A percentile compares a stretch with the other conserved stretches of the same genome.
These are phyloP conservation scores for Heliamphora pulchella DNA, from an alignment of 179 eudicot species.

Conservation along the genomic window DNA sequence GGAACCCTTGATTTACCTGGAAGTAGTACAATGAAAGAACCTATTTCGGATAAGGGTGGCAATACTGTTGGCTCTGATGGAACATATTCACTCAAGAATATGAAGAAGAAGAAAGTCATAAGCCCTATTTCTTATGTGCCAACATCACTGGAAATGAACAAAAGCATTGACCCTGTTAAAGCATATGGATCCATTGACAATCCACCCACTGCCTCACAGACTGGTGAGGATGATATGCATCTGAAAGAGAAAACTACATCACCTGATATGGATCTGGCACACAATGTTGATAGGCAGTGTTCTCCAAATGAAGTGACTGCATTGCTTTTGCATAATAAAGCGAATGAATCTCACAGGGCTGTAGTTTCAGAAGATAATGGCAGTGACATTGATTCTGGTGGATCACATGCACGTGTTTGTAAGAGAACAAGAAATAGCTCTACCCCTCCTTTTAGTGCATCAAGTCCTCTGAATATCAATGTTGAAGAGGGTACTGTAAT, in stretches of 20 bases:
- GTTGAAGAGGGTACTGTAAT: slow-evolving; percentile 21
- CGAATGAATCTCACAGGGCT: slow-evolving; percentile 19
- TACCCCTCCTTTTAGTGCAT: slow-evolving; percentile 18
- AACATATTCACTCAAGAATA: slow-evolving; percentile 22
- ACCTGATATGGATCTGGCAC: slow-evolving; percentile 10
- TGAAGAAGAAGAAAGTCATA: slow-evolving; percentile 42
- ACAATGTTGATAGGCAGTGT: slow-evolving; percentile 11
- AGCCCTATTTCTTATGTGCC: slow-evolving; percentile 24
- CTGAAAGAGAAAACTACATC: slow-evolving; percentile 13
- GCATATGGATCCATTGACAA: slow-evolving; percentile 15
- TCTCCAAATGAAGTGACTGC: slow-evolving; percentile 11
- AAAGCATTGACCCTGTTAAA: slow-evolving; percentile 22
- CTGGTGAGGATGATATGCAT: slow-evolving; percentile 20
- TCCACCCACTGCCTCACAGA: slow-evolving; percentile 21
- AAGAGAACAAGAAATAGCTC: slow-evolving; percentile 18
- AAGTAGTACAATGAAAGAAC: slow-evolving; percentile 18
- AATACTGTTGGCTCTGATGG: slow-evolving; percentile 19
- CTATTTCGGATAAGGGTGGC: slow-evolving; percentile 26
- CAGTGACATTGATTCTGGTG: slow-evolving; percentile 20
- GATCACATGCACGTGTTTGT: slow-evolving; percentile 17
- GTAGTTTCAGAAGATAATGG: slow-evolving; percentile 18
- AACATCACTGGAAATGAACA: slow-evolving; percentile 22
- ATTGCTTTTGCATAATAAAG: slow-evolving; percentile 3
- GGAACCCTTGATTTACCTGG: slow-evolving; percentile 20
- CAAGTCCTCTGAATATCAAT: slow-evolving; percentile 13